Evolutionary conservation across 345 rosid species (phyloP).

Genomic region (Hypericum perforatum): DNA sequence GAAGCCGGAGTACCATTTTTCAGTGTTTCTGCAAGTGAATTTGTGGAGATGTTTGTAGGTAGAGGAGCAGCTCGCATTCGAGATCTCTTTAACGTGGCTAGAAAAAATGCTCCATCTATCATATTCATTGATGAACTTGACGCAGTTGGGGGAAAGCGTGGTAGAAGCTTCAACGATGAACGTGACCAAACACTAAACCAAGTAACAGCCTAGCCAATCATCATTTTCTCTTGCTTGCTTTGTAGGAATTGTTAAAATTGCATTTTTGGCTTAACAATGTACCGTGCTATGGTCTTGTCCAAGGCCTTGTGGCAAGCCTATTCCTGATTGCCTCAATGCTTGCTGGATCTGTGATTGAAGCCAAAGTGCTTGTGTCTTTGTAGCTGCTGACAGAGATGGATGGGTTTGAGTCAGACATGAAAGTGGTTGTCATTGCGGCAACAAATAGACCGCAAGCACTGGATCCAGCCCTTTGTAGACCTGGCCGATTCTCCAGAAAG

Average conservation of each 20-base stretch:
- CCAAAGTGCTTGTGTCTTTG: constrained; percentile 16
- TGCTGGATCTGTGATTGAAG: not conserved
- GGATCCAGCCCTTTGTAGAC: constrained; percentile 90
- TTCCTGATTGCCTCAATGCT: not conserved
- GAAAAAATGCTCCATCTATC: constrained; percentile 80
- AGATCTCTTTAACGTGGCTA: constrained; percentile 72
- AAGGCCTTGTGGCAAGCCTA: not conserved
- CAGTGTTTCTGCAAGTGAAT: constrained; percentile 92
- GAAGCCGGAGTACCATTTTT: constrained; percentile 96
- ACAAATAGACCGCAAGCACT: constrained; percentile 93
- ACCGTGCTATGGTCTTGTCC: not conserved
- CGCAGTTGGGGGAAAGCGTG: constrained; percentile 95
- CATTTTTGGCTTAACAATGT: too few species aligned
- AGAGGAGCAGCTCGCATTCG: constrained; percentile 97
- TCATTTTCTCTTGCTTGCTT: too few species aligned
- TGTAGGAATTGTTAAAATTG: too few species aligned
- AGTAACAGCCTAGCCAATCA: constrained; percentile 25
- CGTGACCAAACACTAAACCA: constrained; percentile 94
- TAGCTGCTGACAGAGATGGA: constrained; percentile 98
- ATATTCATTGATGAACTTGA: constrained; percentile 95
- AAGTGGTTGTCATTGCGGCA: constrained; percentile 83
- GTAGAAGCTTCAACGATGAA: constrained; percentile 96
- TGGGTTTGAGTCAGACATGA: constrained; percentile 79
- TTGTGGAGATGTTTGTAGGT: constrained; percentile 94
- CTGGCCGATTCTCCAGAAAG: constrained; percentile 95